Evolutionary conservation across 495 filamentous ascomycete species (phyloP), one percentile per base, ranked within the genome.

Genomic region (Trichodelitschia bisporula): DNA sequence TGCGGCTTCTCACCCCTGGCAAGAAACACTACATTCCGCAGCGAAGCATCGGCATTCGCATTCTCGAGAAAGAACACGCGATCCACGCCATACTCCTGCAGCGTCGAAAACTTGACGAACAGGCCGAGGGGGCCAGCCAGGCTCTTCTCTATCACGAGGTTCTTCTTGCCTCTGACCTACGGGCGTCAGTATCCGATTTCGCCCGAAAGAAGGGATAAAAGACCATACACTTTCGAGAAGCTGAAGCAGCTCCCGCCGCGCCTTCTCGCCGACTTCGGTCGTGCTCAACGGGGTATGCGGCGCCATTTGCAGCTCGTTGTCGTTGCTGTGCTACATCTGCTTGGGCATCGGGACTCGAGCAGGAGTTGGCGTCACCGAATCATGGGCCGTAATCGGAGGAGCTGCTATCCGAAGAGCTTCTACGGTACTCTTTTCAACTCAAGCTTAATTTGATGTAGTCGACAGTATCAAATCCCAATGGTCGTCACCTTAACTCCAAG

Each of bases 131-230:
- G 75, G 21, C 83, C 83, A 39, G 83, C 80, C 40, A 99, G 62
- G 42, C 71, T 64, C 50, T 77, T 74, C 47, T 93, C 83, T 43
- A 95, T 72, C 32, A 95, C 74, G 37, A 99, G 62, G 53, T 92
- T 91, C 61, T 99, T 99, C 69, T 93, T 95, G 34, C 89, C 89
- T 47, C 79, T 72, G 36, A 92, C 76, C 86, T 97, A 45, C 14
- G 8, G 8, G 27, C 6, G 6, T 14, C 6, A 15, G 8, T 8
- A 29, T 12, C 14, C 30, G 5, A 31, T 20, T 19, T 14, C 11
- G 11, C n/a, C 10, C 18, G 29, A 19, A 31, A 17, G 11, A 31
- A 4, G 14, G 10, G 14, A 10, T 17, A 31, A 31, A 31, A 4
- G 19, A 10, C 40, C 45, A 16, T 35, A 49, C 45, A 15, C 38